Evolutionary conservation across 139 green algal genomes (phyloP), one percentile per base, ranked within the genome.

Genomic region (Nannochloris sp.): DNA sequence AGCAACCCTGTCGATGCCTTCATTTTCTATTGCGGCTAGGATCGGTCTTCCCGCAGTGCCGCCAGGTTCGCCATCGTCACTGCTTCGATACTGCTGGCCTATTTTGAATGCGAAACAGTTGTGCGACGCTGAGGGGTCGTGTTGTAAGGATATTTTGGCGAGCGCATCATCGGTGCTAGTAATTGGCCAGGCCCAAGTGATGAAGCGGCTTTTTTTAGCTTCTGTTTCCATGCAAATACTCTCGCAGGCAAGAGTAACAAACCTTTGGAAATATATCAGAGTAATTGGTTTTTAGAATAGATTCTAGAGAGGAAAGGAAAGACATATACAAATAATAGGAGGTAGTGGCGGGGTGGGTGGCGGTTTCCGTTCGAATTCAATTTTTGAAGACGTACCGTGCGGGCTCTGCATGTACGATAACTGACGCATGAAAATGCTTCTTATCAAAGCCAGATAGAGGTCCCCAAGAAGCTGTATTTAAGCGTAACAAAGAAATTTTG

Each of bases 31-130:
- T 19, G 88, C 89, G 1, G 60, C 59, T 31, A 93, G 65, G 3
- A 97, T 97, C 10, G 90, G 90, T 24, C 74, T 58, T 4, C 90
- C 90, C 14, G 89, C 88, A 2, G 85, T 95, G 2, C 90, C 87
- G 1, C 74, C 65, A 0, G 90, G 90, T 70, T 97, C 90, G 0
- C 90, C 90, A 63, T 97, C 90, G 60, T 97, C 90, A 15, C 38
- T 85, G 45, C 62, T 78, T 7, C 87, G 71, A 15, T 79, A 75
- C 27, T 77, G 38, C 25, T 67, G 34, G 2, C 60, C 58, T 13
- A 77, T 46, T 57, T 70, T 80, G 35, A 61, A 89, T 1, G 84
- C 86, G 53, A 68, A 95, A 72, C 87, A 95, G 75, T 95, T 96
- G 70, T 96, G 89, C 1, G 65, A 79, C 23, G 87, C 89, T 1